Evolutionary conservation across 345 rosid genomes (phyloP).

Genomic region (Linum usitatissimum): DNA sequence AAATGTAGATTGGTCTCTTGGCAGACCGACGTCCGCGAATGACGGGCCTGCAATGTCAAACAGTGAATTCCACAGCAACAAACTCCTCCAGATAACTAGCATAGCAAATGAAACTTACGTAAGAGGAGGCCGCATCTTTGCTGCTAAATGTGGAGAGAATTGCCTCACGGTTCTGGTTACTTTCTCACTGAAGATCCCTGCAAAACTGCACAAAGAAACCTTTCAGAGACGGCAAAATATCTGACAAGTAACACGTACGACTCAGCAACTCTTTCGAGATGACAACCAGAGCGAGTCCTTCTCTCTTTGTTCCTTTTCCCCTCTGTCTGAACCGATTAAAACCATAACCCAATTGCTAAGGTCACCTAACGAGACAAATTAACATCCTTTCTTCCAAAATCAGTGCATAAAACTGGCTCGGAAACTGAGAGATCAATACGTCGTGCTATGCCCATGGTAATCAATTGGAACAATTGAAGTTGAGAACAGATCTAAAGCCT

Average conservation of each 20-base stretch:
- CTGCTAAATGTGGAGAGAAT: slow-evolving; percentile 92
- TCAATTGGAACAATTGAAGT: background rate
- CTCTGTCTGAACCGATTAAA: too few species aligned
- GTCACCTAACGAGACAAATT: too few species aligned
- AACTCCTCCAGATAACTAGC: slow-evolving; percentile 1
- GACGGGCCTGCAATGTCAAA: slow-evolving; percentile 52
- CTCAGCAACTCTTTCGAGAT: background rate
- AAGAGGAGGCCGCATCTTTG: slow-evolving; percentile 88
- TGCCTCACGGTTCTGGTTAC: slow-evolving; percentile 74
- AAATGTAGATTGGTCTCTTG: slow-evolving; percentile 65
- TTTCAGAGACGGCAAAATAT: slow-evolving; percentile 2
- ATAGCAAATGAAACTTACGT: slow-evolving; percentile 35
- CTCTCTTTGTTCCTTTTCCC: too few species aligned
- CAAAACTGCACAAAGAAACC: slow-evolving; percentile 57
- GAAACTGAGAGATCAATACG: background rate
- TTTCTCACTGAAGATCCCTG: slow-evolving; percentile 86
- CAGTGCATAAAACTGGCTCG: too few species aligned
- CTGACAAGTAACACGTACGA: background rate
- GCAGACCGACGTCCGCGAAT: slow-evolving; percentile 89
- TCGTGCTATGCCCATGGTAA: background rate
- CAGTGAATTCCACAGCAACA: slow-evolving; percentile 14
- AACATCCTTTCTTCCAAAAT: too few species aligned
- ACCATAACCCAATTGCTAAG: too few species aligned
- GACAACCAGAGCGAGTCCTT: too few species aligned
- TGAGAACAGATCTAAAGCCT: background rate